Evolutionary conservation across 345 rosid genomes (phyloP).

Genomic region (Xanthoceras sorbifolium): DNA sequence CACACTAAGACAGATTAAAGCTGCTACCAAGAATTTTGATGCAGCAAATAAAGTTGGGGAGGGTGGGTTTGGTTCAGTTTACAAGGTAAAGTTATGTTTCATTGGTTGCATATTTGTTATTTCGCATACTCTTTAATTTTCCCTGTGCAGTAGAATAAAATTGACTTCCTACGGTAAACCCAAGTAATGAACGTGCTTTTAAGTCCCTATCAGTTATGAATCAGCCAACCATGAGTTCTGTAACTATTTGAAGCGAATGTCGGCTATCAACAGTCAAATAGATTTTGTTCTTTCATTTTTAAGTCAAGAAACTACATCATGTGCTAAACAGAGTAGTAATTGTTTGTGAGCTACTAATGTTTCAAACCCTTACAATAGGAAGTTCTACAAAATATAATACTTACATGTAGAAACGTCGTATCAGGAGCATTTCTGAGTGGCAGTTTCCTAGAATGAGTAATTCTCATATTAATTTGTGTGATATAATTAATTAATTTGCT

Average conservation of each 20-base stretch:
- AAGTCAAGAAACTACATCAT: background rate
- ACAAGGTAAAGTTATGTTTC: slow-evolving; percentile 45
- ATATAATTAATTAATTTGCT: background rate
- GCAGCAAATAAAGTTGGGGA: slow-evolving; percentile 63
- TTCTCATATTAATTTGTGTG: background rate
- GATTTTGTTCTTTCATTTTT: background rate
- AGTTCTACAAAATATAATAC: background rate
- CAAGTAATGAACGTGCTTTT: background rate
- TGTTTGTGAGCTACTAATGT: background rate
- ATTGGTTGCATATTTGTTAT: background rate
- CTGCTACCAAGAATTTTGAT: slow-evolving; percentile 68
- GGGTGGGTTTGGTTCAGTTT: slow-evolving; percentile 84
- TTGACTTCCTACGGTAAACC: background rate
- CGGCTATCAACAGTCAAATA: background rate
- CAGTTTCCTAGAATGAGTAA: background rate
- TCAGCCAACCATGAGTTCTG: background rate
- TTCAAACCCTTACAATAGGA: background rate
- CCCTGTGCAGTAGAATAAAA: background rate
- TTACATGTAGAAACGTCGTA: slow-evolving; percentile 2
- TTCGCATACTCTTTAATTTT: slow-evolving; percentile 3
- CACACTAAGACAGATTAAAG: slow-evolving; percentile 62
- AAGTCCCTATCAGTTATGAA: background rate
- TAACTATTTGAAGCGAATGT: background rate
- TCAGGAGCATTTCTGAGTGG: background rate
- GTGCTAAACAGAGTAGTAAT: background rate